Percentiles rank a stretch among this genome's conserved stretches.
Conservation (phyloP, 1,139 yeast genomes). For the Nadsonia commutata region DNA sequence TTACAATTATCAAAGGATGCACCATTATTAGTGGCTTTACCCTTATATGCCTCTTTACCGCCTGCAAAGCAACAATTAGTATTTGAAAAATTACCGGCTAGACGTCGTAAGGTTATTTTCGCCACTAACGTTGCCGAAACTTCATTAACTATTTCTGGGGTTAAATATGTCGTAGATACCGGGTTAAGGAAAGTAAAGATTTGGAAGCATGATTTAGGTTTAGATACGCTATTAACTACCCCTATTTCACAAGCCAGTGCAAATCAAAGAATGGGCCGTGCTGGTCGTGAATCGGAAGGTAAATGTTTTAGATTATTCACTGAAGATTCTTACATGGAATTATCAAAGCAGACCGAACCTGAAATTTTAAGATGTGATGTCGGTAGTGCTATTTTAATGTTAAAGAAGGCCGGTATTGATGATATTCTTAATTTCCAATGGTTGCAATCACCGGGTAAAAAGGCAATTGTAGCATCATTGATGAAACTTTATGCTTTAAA, state of each 20-base stretch:
- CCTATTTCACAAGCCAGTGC: conserved; percentile 94
- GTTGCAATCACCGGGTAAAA: conserved; percentile 82
- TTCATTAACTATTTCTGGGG: conserved; percentile 89
- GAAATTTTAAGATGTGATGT: conserved; percentile 83
- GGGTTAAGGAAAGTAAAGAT: conserved; percentile 88
- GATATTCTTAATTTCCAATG: conserved; percentile 81
- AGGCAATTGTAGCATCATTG: conserved; percentile 61
- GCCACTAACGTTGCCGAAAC: conserved; percentile 97
- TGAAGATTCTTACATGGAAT: conserved; percentile 46
- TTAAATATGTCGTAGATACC: conserved; percentile 83
- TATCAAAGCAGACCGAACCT: conserved; percentile 77
- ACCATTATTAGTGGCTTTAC: conserved; percentile 62
- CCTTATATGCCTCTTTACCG: conserved; percentile 86
- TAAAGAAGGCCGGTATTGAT: conserved; percentile 70
- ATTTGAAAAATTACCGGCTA: conserved; percentile 42
- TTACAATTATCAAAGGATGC: conserved; percentile 59
- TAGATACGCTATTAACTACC: conserved; percentile 79
- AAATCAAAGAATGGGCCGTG: conserved; percentile 92
- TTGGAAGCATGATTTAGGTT: conserved; percentile 84
- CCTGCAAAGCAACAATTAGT: conserved; percentile 70
- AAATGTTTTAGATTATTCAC: conserved; percentile 76
- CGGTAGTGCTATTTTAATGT: conserved; percentile 65
- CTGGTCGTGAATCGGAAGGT: conserved; percentile 93
- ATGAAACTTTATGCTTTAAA: conserved; percentile 63
- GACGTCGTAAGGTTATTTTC: conserved; percentile 67